Evolutionary conservation across 495 filamentous ascomycete species (phyloP).

Genomic region (Amorphotheca resinae): DNA sequence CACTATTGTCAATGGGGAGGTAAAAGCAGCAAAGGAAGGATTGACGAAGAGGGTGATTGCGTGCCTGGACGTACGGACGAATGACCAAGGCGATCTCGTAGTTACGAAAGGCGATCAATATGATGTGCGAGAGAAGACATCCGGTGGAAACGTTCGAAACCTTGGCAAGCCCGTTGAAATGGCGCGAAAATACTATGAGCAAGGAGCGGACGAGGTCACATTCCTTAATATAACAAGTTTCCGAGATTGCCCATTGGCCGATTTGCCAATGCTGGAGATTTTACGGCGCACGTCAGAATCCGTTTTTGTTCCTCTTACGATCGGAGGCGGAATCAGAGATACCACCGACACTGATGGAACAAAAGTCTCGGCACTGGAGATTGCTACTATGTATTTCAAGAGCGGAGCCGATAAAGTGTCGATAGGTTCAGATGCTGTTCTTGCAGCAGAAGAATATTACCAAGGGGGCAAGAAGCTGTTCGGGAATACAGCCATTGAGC

Average conservation of each 20-base stretch:
- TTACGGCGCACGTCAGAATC: conserved; percentile 74
- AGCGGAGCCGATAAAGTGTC: conserved; percentile 97
- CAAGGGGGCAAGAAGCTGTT: conserved; percentile 47
- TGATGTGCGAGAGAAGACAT: conserved; percentile 89
- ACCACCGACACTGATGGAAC: conserved; percentile 84
- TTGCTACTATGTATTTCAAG: conserved; percentile 96
- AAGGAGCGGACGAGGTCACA: conserved; percentile 91
- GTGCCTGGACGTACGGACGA: conserved; percentile 92
- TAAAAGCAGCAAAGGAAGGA: conserved; percentile 35
- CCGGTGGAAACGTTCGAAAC: conserved; percentile 72
- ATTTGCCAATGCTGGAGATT: conserved; percentile 93
- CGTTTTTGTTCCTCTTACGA: conserved; percentile 93
- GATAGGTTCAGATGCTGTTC: conserved; percentile 89
- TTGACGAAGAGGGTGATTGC: conserved; percentile 86
- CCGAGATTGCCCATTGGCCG: conserved; percentile 80
- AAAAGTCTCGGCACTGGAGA: conserved; percentile 71
- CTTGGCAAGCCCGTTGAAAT: conserved; percentile 93
- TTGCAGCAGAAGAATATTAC: conserved; percentile 84
- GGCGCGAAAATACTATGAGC: conserved; percentile 87
- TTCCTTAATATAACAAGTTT: conserved; percentile 98
- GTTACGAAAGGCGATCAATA: conserved; percentile 99
- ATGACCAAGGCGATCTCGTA: conserved; percentile 88
- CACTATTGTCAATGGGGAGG: conserved; percentile 1
- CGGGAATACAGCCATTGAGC: conserved; percentile 84
- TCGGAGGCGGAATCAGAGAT: conserved; percentile 90